Percentiles rank a stretch among this genome's conserved stretches.
These are phyloP conservation scores for Hirsutella rhossiliensis DNA, from an alignment of 2,329 filamentous ascomycete species.

Conservation along the genomic window DNA sequence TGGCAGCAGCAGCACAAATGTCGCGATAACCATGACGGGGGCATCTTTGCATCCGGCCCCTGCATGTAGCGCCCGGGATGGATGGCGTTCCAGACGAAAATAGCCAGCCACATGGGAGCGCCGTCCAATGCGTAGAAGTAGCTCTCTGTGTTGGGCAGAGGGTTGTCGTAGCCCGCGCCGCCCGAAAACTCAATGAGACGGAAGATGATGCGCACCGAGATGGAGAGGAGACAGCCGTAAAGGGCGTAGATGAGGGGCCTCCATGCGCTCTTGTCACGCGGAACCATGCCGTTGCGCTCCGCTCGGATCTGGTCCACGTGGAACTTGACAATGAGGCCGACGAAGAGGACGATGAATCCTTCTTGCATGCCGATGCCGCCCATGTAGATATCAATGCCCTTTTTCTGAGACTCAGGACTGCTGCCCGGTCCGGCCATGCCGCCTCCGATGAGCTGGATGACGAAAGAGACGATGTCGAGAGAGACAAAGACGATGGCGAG, in stretches of 20 bases:
- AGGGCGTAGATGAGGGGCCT: conserved; percentile 13
- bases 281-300: not conserved
- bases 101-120: conserved; percentile 29
- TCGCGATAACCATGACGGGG: not conserved
- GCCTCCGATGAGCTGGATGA: conserved; percentile 22
- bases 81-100: conserved; percentile 25
- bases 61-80: conserved; percentile 23
- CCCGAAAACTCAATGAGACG: conserved; percentile 38
- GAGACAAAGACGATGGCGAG: conserved; percentile 26
- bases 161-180: conserved; percentile 16
- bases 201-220: conserved; percentile 38
- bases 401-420: conserved; percentile 12
- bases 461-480: conserved; percentile 25
- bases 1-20: not conserved
- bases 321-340: conserved; percentile 17
- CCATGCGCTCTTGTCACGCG: conserved; percentile 2
- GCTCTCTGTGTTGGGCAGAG: conserved; percentile 21
- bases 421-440: conserved; percentile 14
- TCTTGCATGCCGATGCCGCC: conserved; percentile 39
- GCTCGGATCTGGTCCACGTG: conserved; percentile 4
- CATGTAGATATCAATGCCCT: conserved; percentile 35
- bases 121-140: conserved; percentile 36
- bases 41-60: conserved; percentile 8
- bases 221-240: conserved; percentile 22
- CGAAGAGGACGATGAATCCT: conserved; percentile 35